Evolutionary conservation across 345 rosid genomes (phyloP), one percentile per base, ranked within the genome.

Genomic region (Populus euphratica): DNA sequence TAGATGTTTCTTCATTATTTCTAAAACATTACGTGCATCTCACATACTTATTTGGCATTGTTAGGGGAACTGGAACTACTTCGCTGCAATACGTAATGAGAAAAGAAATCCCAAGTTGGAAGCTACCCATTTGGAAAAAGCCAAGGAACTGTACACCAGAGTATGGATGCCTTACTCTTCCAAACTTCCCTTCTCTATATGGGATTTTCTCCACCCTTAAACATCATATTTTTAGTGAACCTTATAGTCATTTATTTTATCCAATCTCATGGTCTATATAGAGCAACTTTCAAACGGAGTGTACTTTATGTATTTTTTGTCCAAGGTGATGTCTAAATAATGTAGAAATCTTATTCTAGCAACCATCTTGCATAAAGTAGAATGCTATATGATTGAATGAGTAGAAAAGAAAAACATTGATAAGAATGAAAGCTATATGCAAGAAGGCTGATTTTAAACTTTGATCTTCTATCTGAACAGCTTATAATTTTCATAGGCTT

Each of bases 51-150:
- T 74, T 77, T 84, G 72, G 18, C 65, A 25, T 78, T 85, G 76
- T 39, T 69, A 78, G 99, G 98, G 99, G 36, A 96, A 96, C 87
- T 96, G 99, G 99, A 93, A 93, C 84, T 96, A 96, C 86, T 96
- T 88, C 61, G 98, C 99, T 12, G 98, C 98, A 75, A 82, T 96
- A 86, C 98, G 98, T 78, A 96, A 92, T 84, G 99, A 96, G 90
- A 96, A 93, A 89, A 90, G 98, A 86, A 87, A 89, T 80, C 97
- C 97, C 5, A 96, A 96, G 91, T 82, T 93, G 89, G 99, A 96
- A 88, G 98, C 96, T 70, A 93, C 99, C 36, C 99, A 96, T 86
- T 85, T 96, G 88, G 99, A 96, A 83, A 95, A 96, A 83, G 96
- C 99, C 75, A 93, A 92, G 90, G 97, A 96, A 88, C 93, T 93